Conservation (phyloP, 768 basidiomycete species). For the Mycena venus region DNA sequence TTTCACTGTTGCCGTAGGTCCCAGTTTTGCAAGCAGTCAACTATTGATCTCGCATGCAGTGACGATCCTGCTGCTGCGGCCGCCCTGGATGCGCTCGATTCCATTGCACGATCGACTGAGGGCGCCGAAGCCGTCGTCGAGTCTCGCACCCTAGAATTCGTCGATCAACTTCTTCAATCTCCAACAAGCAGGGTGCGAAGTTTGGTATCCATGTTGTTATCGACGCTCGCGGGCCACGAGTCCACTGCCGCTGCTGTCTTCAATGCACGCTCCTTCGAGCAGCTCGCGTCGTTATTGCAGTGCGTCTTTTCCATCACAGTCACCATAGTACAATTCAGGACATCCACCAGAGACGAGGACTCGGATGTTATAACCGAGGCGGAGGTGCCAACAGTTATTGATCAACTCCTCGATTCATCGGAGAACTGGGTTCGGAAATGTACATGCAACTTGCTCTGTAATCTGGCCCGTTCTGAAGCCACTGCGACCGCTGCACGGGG, state of each 20-base stretch:
- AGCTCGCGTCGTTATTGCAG: not conserved
- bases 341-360: too few species aligned
- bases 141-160: too few species aligned
- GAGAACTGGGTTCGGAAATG: not conserved
- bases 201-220: not conserved
- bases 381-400: not conserved
- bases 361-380: not conserved
- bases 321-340: too few species aligned
- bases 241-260: not conserved
- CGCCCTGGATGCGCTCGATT: too few species aligned
- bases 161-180: not conserved
- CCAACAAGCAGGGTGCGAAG: not conserved
- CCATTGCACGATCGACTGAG: too few species aligned
- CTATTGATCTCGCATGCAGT: too few species aligned
- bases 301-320: too few species aligned
- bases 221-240: not conserved
- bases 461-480: not conserved
- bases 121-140: too few species aligned
- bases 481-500: not conserved
- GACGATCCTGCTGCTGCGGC: too few species aligned
- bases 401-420: not conserved
- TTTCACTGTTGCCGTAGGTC: not conserved
- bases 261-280: not conserved
- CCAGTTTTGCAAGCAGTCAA: too few species aligned
- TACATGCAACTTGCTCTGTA: not conserved